Evolutionary conservation across 1,284 basidiomycete species (phyloP).

Genomic region (Malassezia equina): DNA sequence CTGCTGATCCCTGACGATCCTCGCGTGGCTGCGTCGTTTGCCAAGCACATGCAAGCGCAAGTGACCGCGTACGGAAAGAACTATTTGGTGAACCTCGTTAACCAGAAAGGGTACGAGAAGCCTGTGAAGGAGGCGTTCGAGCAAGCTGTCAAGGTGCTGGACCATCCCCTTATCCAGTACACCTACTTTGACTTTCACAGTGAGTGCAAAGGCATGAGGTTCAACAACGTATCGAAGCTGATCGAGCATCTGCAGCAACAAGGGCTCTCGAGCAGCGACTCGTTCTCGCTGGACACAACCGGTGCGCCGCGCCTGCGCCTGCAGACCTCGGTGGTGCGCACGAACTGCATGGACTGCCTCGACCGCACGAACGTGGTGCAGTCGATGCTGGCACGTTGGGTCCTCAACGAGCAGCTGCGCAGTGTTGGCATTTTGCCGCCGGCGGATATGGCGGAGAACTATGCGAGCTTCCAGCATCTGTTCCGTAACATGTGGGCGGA

Average conservation of each 20-base stretch:
- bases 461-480: conserved; percentile 54
- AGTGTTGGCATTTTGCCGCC: conserved; percentile 43
- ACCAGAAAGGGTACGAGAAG: conserved; percentile 86
- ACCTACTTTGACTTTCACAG: conserved; percentile 97
- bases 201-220: conserved; percentile 89
- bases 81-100: conserved; percentile 81
- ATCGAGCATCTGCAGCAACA: conserved; percentile 63
- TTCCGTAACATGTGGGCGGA: conserved; percentile 97
- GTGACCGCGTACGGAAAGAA: conserved; percentile 68
- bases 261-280: conserved; percentile 55
- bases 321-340: conserved; percentile 51
- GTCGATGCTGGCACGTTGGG: conserved; percentile 37
- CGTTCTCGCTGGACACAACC: conserved; percentile 22
- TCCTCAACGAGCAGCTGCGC: conserved; percentile 62
- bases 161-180: conserved; percentile 66
- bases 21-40: conserved; percentile 64
- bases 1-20: conserved; percentile 87
- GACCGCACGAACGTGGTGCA: conserved; percentile 94
- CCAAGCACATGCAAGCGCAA: conserved; percentile 66
- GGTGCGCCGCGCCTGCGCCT: conserved; percentile 21
- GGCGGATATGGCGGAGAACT: conserved; percentile 34
- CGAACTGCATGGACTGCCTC: conserved; percentile 70
- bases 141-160: conserved; percentile 57
- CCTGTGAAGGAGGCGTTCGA: conserved; percentile 96
- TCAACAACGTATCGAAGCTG: conserved; percentile 78